A percentile compares a stretch with the other conserved stretches of the same genome.
These are phyloP conservation scores for Dendrobium officinale DNA, from an alignment of 106 monocot species.

Conservation along the genomic window DNA sequence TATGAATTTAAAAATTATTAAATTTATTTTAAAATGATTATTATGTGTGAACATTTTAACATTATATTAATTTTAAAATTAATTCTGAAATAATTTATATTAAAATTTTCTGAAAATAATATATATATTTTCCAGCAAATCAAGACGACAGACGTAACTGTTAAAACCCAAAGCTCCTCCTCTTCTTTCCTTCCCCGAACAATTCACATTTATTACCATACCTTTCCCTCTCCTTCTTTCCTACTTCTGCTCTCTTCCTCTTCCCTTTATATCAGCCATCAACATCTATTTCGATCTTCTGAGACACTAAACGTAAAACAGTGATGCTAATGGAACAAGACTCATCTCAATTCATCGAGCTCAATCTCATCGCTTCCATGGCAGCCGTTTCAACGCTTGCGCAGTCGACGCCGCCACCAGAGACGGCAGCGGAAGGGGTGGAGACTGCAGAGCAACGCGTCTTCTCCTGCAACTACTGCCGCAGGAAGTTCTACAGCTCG, in stretches of 20 bases:
- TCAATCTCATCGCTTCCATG: slow-evolving; percentile 1
- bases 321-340: background rate
- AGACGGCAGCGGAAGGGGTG: background rate
- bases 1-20: too few species aligned
- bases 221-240: background rate
- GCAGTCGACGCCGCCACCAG: background rate
- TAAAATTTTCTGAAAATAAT: too few species aligned
- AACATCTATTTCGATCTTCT: background rate
- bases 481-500: slow-evolving; percentile 41
- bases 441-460: slow-evolving; percentile 8
- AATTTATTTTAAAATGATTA: too few species aligned
- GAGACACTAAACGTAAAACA: background rate
- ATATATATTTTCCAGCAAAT: background rate
- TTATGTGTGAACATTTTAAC: too few species aligned
- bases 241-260: background rate
- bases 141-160: background rate
- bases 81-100: too few species aligned
- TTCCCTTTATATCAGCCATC: background rate
- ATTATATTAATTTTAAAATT: too few species aligned
- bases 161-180: background rate
- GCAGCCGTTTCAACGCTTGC: background rate
- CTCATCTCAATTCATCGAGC: background rate
- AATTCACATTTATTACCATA: background rate
- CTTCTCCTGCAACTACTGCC: slow-evolving; percentile 44
- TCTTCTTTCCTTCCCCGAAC: background rate